Evolutionary conservation across 2,329 filamentous ascomycete species (phyloP).

Genomic region (Fusarium transvaalense): DNA sequence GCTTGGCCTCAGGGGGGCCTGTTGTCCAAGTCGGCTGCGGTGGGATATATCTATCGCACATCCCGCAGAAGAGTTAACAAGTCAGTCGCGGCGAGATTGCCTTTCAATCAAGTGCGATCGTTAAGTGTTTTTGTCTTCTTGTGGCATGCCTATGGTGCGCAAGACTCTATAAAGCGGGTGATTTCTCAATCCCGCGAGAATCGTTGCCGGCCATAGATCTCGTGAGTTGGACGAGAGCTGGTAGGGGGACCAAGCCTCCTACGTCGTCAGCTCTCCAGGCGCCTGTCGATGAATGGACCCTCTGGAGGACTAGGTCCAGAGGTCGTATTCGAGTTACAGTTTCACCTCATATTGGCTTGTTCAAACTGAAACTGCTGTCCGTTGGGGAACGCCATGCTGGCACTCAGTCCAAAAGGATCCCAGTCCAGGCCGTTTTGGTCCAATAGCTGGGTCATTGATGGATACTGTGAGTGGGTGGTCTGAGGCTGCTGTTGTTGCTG

Average conservation of each 20-base stretch:
- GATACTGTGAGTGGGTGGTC: conserved; percentile 63
- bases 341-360: conserved; percentile 66
- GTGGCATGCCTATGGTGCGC: conserved; percentile 18
- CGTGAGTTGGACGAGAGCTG: conserved; percentile 27
- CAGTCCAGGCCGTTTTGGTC: conserved; percentile 86
- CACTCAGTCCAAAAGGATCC: conserved; percentile 92
- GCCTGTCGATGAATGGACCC: conserved; percentile 27
- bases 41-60: conserved; percentile 47
- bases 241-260: conserved; percentile 11
- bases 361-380: conserved; percentile 84
- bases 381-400: conserved; percentile 90
- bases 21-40: conserved; percentile 30
- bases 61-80: conserved; percentile 39
- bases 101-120: conserved; percentile 42
- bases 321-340: conserved; percentile 7
- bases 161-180: conserved; percentile 1
- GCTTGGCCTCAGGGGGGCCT: conserved; percentile 10
- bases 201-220: conserved; percentile 18
- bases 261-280: conserved; percentile 25
- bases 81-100: conserved; percentile 42
- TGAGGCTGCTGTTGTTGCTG: conserved; percentile 33
- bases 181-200: conserved; percentile 21
- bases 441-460: conserved; percentile 71
- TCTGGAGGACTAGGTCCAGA: conserved; percentile 23
- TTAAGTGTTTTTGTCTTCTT: conserved; percentile 35